Percentiles rank a stretch among this genome's conserved stretches.
Conservation (phyloP, 2,329 filamentous ascomycete genomes). For the Chaetoscypha palmicola region DNA sequence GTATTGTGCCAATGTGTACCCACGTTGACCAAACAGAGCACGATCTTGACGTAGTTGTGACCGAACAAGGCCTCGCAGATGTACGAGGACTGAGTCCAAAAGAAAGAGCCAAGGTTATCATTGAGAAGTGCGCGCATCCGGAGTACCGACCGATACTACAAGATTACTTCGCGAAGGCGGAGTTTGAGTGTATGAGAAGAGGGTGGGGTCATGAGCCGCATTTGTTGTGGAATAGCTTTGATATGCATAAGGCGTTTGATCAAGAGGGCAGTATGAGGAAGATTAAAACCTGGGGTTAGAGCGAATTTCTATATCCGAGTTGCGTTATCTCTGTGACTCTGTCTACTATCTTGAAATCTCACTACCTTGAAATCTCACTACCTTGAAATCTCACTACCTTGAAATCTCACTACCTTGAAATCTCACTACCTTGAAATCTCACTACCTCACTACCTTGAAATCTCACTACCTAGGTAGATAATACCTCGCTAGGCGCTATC, state of each 20-base stretch:
- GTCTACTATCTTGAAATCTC: too few relatives aligned
- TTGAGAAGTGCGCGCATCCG: constrained; percentile 79
- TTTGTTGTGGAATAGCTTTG: constrained; percentile 76
- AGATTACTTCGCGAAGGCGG: constrained; percentile 79
- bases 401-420: too few relatives aligned
- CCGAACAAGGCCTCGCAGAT: constrained; percentile 68
- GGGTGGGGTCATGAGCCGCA: constrained; percentile 89
- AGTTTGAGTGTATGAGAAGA: constrained; percentile 77
- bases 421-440: too few relatives aligned
- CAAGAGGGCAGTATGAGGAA: constrained; percentile 75
- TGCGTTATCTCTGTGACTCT: too few relatives aligned
- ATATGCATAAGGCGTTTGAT: constrained; percentile 77
- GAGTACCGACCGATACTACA: constrained; percentile 75
- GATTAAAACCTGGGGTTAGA: constrained; percentile 28
- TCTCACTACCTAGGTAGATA: too few relatives aligned
- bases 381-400: too few relatives aligned
- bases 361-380: too few relatives aligned
- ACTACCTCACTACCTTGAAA: too few relatives aligned
- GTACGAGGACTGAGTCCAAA: constrained; percentile 73
- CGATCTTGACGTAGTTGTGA: constrained; percentile 84
- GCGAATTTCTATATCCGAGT: too few relatives aligned
- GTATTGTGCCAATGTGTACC: constrained; percentile 91
- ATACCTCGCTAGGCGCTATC: too few relatives aligned
- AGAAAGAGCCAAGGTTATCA: constrained; percentile 77
- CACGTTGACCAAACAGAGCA: constrained; percentile 92